Evolutionary conservation across 2,329 filamentous ascomycete species (phyloP).

Genomic region (Harringtonia aguacate): DNA sequence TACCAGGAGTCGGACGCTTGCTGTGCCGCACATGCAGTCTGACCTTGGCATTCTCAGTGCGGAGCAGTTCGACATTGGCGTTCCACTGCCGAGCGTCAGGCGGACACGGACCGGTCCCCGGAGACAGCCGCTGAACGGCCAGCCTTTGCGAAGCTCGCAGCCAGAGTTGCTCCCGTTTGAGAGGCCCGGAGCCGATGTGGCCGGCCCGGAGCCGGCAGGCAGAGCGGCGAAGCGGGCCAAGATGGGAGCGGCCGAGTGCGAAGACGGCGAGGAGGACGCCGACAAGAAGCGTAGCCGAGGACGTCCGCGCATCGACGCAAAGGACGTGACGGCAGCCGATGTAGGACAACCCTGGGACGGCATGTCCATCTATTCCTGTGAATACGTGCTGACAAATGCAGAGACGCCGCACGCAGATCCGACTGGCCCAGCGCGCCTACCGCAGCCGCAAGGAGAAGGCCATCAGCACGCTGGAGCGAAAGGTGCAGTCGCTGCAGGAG

Average conservation of each 20-base stretch:
- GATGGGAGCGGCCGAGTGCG: background rate
- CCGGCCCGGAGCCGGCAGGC: background rate
- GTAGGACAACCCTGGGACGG: constrained; percentile 37
- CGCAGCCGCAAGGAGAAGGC: constrained; percentile 75
- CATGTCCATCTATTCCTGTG: background rate
- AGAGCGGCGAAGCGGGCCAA: constrained; percentile 5
- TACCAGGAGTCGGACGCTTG: too few relatives aligned
- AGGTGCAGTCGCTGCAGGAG: constrained; percentile 57
- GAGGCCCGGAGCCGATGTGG: background rate
- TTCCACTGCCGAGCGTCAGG: constrained; percentile 2
- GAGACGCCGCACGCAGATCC: constrained; percentile 79
- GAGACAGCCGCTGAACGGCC: background rate
- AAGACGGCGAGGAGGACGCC: constrained; percentile 11
- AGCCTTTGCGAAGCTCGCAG: background rate
- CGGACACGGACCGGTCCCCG: constrained; percentile 4
- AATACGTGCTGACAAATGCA: constrained; percentile 20
- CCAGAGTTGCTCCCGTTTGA: background rate
- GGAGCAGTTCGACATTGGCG: constrained; percentile 31
- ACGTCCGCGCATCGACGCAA: constrained; percentile 63
- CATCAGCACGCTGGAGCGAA: constrained; percentile 60
- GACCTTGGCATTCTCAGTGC: constrained; percentile 34
- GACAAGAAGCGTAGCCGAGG: constrained; percentile 56
- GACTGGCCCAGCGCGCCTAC: constrained; percentile 77
- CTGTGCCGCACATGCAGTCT: constrained; percentile 19
- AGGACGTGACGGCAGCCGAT: constrained; percentile 67